Evolutionary conservation across 177 flowering plant species (phyloP), one percentile per base, ranked within the genome.

Genomic region (Vitis hybrid): DNA sequence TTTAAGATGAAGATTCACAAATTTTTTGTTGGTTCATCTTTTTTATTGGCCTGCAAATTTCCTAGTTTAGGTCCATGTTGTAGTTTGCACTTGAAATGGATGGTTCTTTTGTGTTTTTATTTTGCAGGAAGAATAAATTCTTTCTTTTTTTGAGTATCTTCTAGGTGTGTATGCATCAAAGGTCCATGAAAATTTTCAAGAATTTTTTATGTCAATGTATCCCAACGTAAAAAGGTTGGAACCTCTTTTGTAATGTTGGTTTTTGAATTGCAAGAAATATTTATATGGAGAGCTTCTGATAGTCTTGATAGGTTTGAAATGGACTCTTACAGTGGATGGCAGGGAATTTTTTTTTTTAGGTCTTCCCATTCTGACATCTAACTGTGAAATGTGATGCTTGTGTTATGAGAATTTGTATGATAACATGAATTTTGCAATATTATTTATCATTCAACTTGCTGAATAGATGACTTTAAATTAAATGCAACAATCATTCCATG

Each of bases 401-500:
- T 64, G 10, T 64, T 64, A 11, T 27, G 30, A n/a, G 15, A 7
- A 27, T n/a, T 3, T 24, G 68, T 54, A 46, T 65, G 48, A 64
- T 19, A 24, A 16, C 52, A 21, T 52, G 64, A 62, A 30, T 62
- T 3, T 27, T 62, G 50, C 11, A 6, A 40, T 62, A 15, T 30
- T 66, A 30, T n/a, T 18, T 8, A 66, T 32, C 6, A 9, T 51
- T 21, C 18, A 18, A n/a, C 11, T 57, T 60, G 13, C 60, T 13
- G 27, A 11, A 35, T 24, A 18, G n/a, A 24, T 14, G 19, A 16
- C 9, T 18, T 24, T 40, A 48, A 15, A 64, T 60, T 59, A 32
- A 60, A 13, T 46, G 27, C 14, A 46, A 16, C 12, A 7, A 18
- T 64, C 10, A 11, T 56, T 71, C 46, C 49, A 61, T 78, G 57